Conservation (phyloP, 495 filamentous ascomycete genomes). For the Hypoxylon lienhwacheense region DNA sequence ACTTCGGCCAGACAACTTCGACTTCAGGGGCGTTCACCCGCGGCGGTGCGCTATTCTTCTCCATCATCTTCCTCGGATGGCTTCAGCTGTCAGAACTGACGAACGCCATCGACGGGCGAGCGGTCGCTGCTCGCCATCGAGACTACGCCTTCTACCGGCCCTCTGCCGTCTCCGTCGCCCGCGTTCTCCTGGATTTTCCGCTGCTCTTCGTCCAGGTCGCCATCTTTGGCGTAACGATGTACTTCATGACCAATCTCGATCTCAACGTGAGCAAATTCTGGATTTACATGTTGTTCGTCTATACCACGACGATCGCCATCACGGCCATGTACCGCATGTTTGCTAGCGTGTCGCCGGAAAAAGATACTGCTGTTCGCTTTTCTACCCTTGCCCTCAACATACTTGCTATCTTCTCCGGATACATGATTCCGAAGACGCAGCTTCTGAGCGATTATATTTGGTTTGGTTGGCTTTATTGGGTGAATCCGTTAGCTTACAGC, state of each 20-base stretch:
- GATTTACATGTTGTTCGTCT: conserved; percentile 73
- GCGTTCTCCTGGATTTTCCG: conserved; percentile 70
- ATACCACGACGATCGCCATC: conserved; percentile 65
- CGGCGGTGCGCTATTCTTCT: conserved; percentile 72
- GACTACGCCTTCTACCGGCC: conserved; percentile 81
- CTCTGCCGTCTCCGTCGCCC: conserved; percentile 68
- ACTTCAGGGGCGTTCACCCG: conserved; percentile 70
- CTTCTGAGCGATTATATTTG: conserved; percentile 51
- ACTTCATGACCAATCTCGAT: conserved; percentile 69
- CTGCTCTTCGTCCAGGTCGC: conserved; percentile 63
- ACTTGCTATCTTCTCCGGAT: conserved; percentile 58
- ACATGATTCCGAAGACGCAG: conserved; percentile 49
- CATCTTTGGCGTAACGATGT: conserved; percentile 66
- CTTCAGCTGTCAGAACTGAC: conserved; percentile 71
- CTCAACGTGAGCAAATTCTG: conserved; percentile 69
- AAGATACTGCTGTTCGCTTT: conserved; percentile 74
- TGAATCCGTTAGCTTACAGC: conserved; percentile 58
- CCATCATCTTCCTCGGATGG: conserved; percentile 74
- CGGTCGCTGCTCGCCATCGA: conserved; percentile 32
- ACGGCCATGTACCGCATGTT: conserved; percentile 78
- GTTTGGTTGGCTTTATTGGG: conserved; percentile 61
- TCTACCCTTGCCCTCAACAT: conserved; percentile 69
- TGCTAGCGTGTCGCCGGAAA: conserved; percentile 67
- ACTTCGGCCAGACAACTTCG: conserved; percentile 65
- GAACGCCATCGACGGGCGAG: conserved; percentile 53